Conservation (phyloP, 306 rosid species). For the Castanospermum australe region DNA sequence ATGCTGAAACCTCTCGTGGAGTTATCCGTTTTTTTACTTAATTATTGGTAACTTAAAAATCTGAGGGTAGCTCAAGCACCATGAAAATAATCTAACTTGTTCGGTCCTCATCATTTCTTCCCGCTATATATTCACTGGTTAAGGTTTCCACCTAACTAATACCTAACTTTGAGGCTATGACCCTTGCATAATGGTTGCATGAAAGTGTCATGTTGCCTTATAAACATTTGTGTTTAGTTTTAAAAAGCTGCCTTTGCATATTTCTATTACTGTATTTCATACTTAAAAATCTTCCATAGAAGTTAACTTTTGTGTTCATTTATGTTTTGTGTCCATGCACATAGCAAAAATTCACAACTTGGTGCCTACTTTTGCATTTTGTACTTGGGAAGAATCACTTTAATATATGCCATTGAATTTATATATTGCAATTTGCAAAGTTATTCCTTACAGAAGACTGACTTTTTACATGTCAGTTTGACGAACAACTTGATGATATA, state of each 20-base stretch:
- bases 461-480: constrained; percentile 3
- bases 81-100: background rate
- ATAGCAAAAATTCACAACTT: background rate
- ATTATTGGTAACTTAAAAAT: background rate
- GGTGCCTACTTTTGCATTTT: constrained; percentile 9
- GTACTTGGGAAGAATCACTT: background rate
- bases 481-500: constrained; percentile 4
- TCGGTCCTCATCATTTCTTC: background rate
- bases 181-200: background rate
- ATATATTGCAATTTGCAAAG: background rate
- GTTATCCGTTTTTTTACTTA: background rate
- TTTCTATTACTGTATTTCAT: constrained; percentile 1
- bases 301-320: background rate
- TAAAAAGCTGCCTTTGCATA: background rate
- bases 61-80: background rate
- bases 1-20: background rate
- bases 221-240: background rate
- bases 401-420: background rate
- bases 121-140: background rate
- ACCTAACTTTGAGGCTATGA: background rate
- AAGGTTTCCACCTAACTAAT: background rate
- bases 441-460: background rate
- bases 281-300: background rate
- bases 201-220: background rate
- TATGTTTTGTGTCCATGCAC: background rate